Evolutionary conservation across 331 rosid genomes (phyloP), one percentile per base, ranked within the genome.

Genomic region (Acacia pycnantha): DNA sequence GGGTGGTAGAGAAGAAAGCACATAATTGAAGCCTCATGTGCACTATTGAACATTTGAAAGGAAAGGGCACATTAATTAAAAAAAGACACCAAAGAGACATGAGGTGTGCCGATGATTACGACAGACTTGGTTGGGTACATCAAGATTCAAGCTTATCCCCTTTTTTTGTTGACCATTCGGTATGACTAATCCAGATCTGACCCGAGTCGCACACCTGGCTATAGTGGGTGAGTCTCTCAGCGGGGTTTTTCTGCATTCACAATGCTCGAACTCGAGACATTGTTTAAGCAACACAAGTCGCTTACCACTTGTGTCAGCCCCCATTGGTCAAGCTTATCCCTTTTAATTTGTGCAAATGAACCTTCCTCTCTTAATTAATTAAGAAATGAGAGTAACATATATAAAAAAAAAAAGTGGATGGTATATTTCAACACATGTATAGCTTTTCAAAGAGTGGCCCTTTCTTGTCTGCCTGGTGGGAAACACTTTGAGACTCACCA

Each of bases 381-480:
- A 62, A 27, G 19, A 2, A 37, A 40, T 22, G 40, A 19, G 10
- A 53, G 61, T 65, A 33, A 37, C 69, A 14, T 48, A 48, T 29
- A 29, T 29, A 29, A 1, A 12, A 66, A 62, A 76, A 81, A 40
- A 31, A 53, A 53, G 29, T 48, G 83, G 27, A 79, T 74, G 73
- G 82, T 74, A 86, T 83, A 61, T 61, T 91, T 89, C 90, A 91
- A 84, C 85, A 73, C 65, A 37, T 37, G 0, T 37, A 83, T 84
- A 70, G 58, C 70, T 37, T 88, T 87, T 87, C 6, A 82, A 86
- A 67, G 86, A 86, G 85, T 87, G 91, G 40, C 85, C 91, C 74
- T 87, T 81, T 77, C 33, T 68, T 90, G 97, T 90, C 90, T 82
- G 81, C 89, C 50, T 48, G 84, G 85, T 88, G 90, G 90, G 90